phyloP scores from a whole-genome alignment of 176 grass and related monocot genomes.

The Hordeum marinum region DNA sequence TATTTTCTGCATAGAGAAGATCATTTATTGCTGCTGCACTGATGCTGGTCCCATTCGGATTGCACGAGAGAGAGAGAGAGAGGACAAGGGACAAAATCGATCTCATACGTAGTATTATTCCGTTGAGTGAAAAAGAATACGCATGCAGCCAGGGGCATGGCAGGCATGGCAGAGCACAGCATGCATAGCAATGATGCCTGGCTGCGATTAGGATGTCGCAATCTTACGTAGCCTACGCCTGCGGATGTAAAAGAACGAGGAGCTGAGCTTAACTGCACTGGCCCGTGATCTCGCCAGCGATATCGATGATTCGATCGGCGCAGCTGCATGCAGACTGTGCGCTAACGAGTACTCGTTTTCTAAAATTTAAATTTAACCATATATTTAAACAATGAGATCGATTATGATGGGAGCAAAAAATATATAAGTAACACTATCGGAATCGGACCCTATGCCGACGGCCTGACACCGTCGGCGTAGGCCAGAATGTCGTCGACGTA shows the following conservation, averaged over 20 bases:
- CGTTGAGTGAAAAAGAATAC: neutral
- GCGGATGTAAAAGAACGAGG: conserved; percentile 12
- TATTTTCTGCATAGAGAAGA: neutral
- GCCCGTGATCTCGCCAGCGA: neutral
- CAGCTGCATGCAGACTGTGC: neutral
- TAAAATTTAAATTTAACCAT: too few species aligned
- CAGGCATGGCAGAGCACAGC: neutral
- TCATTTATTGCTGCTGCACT: too few species aligned
- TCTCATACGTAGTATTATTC: neutral
- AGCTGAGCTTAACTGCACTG: conserved; percentile 11
- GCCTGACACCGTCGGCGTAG: too few species aligned
- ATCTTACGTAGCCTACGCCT: conserved; percentile 18
- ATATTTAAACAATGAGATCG: too few species aligned
- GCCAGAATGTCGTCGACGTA: too few species aligned
- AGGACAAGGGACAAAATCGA: neutral
- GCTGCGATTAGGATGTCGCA: conserved; percentile 32
- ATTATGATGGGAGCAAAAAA: too few species aligned
- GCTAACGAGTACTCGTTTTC: too few species aligned
- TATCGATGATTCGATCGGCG: neutral
- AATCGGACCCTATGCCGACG: too few species aligned
- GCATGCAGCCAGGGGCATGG: neutral
- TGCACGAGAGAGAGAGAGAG: neutral
- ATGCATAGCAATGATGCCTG: conserved; percentile 8
- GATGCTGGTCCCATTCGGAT: neutral
- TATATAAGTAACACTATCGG: too few species aligned